Evolutionary conservation across 176 grass and related monocot species (phyloP).

Genomic region (Carex cristatella): DNA sequence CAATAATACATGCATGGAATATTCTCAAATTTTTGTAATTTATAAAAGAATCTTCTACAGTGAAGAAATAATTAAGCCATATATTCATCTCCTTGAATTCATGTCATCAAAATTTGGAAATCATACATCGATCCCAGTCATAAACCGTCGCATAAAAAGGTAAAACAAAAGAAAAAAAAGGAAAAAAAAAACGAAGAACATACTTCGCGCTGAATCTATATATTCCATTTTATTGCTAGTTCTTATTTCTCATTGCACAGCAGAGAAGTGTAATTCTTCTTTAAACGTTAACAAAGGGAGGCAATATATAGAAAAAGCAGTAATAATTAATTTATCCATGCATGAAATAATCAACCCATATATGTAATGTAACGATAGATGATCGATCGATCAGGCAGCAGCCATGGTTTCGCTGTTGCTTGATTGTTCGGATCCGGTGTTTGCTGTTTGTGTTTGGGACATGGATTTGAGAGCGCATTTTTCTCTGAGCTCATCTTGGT

Average conservation of each 20-base stretch:
- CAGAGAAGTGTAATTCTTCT: not conserved
- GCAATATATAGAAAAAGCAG: not conserved
- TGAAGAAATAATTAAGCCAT: not conserved
- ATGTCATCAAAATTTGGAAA: constrained; percentile 25
- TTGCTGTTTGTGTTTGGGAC: not conserved
- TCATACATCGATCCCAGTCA: constrained; percentile 4
- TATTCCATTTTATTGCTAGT: not conserved
- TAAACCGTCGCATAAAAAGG: not conserved
- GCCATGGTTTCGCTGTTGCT: constrained; percentile 42
- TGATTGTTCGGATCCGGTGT: constrained; percentile 39
- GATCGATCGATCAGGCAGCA: constrained; percentile 31
- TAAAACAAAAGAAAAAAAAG: not conserved
- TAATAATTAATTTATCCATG: not conserved
- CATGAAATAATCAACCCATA: not conserved
- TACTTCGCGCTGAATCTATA: not conserved
- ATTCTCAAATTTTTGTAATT: not conserved
- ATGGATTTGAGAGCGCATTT: constrained; percentile 47
- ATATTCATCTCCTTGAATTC: not conserved
- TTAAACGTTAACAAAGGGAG: not conserved
- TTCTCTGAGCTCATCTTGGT: constrained; percentile 64
- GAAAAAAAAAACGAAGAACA: not conserved
- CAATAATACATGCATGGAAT: not conserved
- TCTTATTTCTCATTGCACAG: not conserved
- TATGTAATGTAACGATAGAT: not conserved
- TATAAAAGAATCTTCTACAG: not conserved